A percentile compares a stretch with the other conserved stretches of the same genome.
phyloP scores from a whole-genome alignment of 129 eudicot genomes.

The Calendula officinalis region DNA sequence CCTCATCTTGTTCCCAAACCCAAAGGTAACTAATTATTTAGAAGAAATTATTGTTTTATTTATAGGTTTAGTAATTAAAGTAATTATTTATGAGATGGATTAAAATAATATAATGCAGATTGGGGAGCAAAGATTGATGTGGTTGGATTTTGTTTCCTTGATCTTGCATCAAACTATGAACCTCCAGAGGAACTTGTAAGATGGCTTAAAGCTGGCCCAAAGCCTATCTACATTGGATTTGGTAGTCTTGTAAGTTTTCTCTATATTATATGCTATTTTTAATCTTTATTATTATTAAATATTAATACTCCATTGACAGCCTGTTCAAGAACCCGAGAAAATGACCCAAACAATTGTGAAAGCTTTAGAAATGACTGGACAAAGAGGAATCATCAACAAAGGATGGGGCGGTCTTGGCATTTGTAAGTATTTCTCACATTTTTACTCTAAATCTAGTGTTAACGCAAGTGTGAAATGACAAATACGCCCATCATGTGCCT shows the following conservation, averaged over 20 bases:
- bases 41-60: not conserved
- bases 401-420: slow-evolving; percentile 50
- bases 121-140: slow-evolving; percentile 99
- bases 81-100: slow-evolving; percentile 3
- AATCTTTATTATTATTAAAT: not conserved
- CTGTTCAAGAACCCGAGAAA: slow-evolving; percentile 92
- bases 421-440: slow-evolving; percentile 51
- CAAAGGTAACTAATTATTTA: slow-evolving; percentile 51
- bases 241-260: slow-evolving; percentile 90
- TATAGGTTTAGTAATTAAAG: not conserved
- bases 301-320: slow-evolving; percentile 47
- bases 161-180: slow-evolving; percentile 87
- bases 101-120: slow-evolving; percentile 49
- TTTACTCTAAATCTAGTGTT: not conserved
- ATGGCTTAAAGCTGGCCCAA: slow-evolving; percentile 95
- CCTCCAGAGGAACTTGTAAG: slow-evolving; percentile 85
- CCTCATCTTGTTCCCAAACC: slow-evolving; percentile 99
- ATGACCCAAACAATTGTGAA: slow-evolving; percentile 87
- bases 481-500: no score
- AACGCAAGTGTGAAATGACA: no score
- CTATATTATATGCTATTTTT: slow-evolving; percentile 4
- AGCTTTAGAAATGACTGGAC: slow-evolving; percentile 52
- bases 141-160: slow-evolving; percentile 98
- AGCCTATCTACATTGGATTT: slow-evolving; percentile 97
- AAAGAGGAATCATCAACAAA: slow-evolving; percentile 46